phyloP scores from a whole-genome alignment of 179 eudicot genomes.

The Monotropa hypopitys region DNA sequence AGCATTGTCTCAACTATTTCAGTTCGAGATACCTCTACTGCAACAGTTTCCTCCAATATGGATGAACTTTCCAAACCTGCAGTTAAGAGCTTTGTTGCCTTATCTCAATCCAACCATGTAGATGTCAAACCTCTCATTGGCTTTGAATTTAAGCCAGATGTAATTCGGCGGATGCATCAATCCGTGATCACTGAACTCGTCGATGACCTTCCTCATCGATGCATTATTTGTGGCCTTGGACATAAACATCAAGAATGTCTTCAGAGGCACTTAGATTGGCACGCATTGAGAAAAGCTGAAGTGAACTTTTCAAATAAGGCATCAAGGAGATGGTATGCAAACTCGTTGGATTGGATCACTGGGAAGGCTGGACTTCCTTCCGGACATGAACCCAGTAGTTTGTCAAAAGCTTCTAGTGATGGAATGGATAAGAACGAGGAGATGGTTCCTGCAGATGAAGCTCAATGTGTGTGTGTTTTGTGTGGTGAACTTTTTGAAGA shows the following conservation, averaged over 20 bases:
- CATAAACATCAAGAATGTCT: slow-evolving; percentile 50
- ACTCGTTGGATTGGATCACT: slow-evolving; percentile 42
- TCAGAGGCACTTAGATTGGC: slow-evolving; percentile 81
- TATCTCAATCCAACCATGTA: slow-evolving; percentile 16
- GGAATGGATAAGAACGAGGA: slow-evolving; percentile 24
- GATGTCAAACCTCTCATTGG: slow-evolving; percentile 51
- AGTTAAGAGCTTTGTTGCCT: slow-evolving; percentile 15
- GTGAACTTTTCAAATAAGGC: slow-evolving; percentile 15
- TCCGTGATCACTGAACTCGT: slow-evolving; percentile 50
- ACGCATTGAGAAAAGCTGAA: slow-evolving; percentile 35
- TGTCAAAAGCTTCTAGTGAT: slow-evolving; percentile 14
- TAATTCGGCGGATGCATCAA: slow-evolving; percentile 58
- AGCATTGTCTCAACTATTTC: slow-evolving; percentile 12
- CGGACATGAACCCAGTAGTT: slow-evolving; percentile 10
- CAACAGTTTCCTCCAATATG: slow-evolving; percentile 13
- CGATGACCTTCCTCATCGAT: slow-evolving; percentile 48
- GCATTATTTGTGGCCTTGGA: slow-evolving; percentile 58
- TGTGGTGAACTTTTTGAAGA: slow-evolving; percentile 95
- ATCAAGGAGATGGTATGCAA: slow-evolving; percentile 71
- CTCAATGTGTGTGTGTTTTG: slow-evolving; percentile 64
- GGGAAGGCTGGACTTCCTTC: slow-evolving; percentile 30
- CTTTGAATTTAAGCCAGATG: slow-evolving; percentile 59
- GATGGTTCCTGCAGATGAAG: slow-evolving; percentile 90
- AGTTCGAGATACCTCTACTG: slow-evolving; percentile 10
- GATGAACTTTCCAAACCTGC: slow-evolving; percentile 25